phyloP scores from a whole-genome alignment of 805 yeast species.

The Ogataea paradorogensis region DNA sequence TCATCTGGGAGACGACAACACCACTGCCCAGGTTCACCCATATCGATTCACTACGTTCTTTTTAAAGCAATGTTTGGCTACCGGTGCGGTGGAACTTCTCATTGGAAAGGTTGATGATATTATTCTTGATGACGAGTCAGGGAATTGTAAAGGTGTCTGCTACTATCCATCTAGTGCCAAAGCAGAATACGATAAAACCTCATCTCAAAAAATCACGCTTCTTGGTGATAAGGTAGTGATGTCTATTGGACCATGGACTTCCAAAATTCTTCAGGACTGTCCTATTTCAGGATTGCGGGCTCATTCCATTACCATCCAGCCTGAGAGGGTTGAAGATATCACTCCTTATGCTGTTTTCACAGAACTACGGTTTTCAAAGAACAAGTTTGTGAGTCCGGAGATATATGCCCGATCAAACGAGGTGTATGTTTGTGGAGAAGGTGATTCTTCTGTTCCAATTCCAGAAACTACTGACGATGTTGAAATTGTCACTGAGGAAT shows the following conservation, averaged over 20 bases:
- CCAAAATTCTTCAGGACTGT: slow-evolving; percentile 83
- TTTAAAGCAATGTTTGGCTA: slow-evolving; percentile 72
- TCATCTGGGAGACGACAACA: slow-evolving; percentile 74
- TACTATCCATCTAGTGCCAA: slow-evolving; percentile 44
- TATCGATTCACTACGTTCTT: slow-evolving; percentile 86
- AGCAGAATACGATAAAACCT: slow-evolving; percentile 31
- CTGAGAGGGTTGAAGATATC: slow-evolving; percentile 66
- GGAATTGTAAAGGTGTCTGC: slow-evolving; percentile 69
- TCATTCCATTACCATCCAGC: slow-evolving; percentile 89
- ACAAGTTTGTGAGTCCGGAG: slow-evolving; percentile 82
- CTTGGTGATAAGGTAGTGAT: slow-evolving; percentile 76
- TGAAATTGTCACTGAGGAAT: slow-evolving; percentile 78
- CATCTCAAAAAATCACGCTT: slow-evolving; percentile 42
- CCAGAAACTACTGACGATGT: slow-evolving; percentile 96
- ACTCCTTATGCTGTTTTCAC: slow-evolving; percentile 93
- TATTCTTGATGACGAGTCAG: slow-evolving; percentile 53
- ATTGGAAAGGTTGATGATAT: slow-evolving; percentile 81
- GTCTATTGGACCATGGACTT: slow-evolving; percentile 96
- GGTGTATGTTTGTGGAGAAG: slow-evolving; percentile 96
- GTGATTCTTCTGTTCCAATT: slow-evolving; percentile 83
- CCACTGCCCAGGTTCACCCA: slow-evolving; percentile 97
- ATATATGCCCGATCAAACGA: slow-evolving; percentile 94
- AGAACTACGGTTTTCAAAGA: slow-evolving; percentile 70
- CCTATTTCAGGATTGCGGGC: slow-evolving; percentile 94
- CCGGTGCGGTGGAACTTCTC: slow-evolving; percentile 79